phyloP scores from a whole-genome alignment of 441 rosid genomes.

The Brassica hybrid region DNA sequence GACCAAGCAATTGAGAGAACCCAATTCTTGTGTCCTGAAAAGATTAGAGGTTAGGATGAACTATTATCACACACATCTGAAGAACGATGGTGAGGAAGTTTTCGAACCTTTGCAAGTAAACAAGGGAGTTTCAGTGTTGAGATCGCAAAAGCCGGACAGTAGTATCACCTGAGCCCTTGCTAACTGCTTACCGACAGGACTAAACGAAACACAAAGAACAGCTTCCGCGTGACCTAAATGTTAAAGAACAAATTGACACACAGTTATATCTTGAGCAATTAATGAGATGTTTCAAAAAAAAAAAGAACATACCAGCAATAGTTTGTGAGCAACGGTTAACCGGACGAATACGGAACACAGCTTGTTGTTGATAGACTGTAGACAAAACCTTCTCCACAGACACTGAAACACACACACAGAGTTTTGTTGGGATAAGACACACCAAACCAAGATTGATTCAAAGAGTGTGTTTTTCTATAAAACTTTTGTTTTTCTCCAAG shows the following conservation, averaged over 20 bases:
- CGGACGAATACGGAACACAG: slow-evolving; percentile 90
- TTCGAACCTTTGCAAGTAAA: slow-evolving; percentile 87
- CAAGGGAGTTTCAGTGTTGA: slow-evolving; percentile 90
- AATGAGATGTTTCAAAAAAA: background rate
- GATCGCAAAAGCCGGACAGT: slow-evolving; percentile 96
- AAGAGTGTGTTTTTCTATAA: background rate
- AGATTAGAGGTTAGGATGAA: slow-evolving; percentile 10
- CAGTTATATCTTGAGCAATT: background rate
- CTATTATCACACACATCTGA: background rate
- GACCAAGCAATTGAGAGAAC: slow-evolving; percentile 97
- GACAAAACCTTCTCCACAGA: slow-evolving; percentile 96
- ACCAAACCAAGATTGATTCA: background rate
- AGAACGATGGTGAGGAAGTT: background rate
- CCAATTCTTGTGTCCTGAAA: slow-evolving; percentile 96
- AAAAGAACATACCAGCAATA: slow-evolving; percentile 68
- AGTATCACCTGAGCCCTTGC: slow-evolving; percentile 99
- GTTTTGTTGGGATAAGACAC: slow-evolving; percentile 10
- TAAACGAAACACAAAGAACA: slow-evolving; percentile 91
- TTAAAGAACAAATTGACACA: slow-evolving; percentile 5
- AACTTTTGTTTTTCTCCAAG: slow-evolving; percentile 86
- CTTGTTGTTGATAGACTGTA: slow-evolving; percentile 94
- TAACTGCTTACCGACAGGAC: slow-evolving; percentile 91
- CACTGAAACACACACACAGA: slow-evolving; percentile 52
- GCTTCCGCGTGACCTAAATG: slow-evolving; percentile 82
- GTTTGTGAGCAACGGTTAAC: slow-evolving; percentile 91